Evolutionary conservation across 768 basidiomycete genomes (phyloP).

Genomic region (Trametes meyenii): DNA sequence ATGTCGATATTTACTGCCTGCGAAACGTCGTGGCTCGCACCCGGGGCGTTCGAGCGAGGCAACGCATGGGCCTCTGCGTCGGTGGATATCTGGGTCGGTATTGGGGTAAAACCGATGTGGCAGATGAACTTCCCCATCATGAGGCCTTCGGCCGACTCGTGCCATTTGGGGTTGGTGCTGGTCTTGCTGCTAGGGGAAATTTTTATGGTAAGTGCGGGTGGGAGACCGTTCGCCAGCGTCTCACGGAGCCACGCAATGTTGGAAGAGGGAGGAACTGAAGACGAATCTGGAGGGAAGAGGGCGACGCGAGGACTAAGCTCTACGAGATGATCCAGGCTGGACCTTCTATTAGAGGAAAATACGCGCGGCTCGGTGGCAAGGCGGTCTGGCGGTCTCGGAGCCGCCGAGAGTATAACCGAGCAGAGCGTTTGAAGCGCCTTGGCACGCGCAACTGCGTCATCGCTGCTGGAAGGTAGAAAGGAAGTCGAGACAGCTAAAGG

Average conservation of each 20-base stretch:
- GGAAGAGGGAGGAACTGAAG: conserved; percentile 13
- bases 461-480: background rate
- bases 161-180: background rate
- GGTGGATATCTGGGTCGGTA: background rate
- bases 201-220: conserved; percentile 29
- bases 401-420: background rate
- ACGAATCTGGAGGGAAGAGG: background rate
- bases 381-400: background rate
- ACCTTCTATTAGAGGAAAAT: background rate
- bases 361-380: too few species aligned
- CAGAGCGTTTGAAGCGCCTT: background rate
- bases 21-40: too few species aligned
- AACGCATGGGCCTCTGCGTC: background rate
- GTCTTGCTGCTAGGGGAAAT: conserved; percentile 12
- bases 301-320: background rate
- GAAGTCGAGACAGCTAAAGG: background rate
- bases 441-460: background rate
- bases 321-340: background rate
- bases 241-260: conserved; percentile 40
- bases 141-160: conserved; percentile 30
- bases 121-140: conserved; percentile 45
- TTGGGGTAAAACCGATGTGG: conserved; percentile 44
- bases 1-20: conserved; percentile 2
- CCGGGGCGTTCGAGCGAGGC: too few species aligned
- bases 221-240: conserved; percentile 31